Percentiles rank a stretch among this genome's conserved stretches.
These are phyloP conservation scores for Colletotrichum shisoi DNA, from an alignment of 2,329 filamentous ascomycete genomes.

Conservation along the genomic window DNA sequence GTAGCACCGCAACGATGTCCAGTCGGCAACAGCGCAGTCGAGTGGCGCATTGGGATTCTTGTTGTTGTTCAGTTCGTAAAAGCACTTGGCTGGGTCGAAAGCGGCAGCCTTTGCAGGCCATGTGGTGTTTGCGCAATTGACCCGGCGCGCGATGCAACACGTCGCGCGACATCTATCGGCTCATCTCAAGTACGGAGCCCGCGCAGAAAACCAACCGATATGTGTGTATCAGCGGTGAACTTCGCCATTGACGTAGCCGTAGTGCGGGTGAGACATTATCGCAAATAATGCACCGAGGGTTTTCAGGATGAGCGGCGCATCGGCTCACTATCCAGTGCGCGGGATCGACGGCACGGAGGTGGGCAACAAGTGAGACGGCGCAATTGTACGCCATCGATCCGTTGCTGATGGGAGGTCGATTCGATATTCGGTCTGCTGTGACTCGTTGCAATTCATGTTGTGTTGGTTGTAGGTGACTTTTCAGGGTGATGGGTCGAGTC, in stretches of 20 bases:
- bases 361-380: slow-evolving; percentile 8
- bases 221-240: background rate
- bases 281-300: slow-evolving; percentile 18
- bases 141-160: background rate
- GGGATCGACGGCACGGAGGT: slow-evolving; percentile 13
- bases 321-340: slow-evolving; percentile 10
- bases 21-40: background rate
- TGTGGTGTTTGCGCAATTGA: background rate
- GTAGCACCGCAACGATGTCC: background rate
- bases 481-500: background rate
- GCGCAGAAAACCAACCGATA: background rate
- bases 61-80: background rate
- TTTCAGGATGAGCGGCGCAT: slow-evolving; percentile 24
- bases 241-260: background rate
- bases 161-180: slow-evolving; percentile 40
- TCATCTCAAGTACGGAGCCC: slow-evolving; percentile 44
- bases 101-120: background rate
- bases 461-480: background rate
- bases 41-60: background rate
- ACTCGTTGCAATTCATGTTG: background rate
- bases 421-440: slow-evolving; percentile 4
- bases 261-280: slow-evolving; percentile 22
- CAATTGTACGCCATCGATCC: background rate
- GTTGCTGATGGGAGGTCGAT: slow-evolving; percentile 3
- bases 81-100: background rate